Percentiles rank a stretch among this genome's conserved stretches.
phyloP scores from a whole-genome alignment of 2,329 filamentous ascomycete species.

The Trichoderma brevicompactum region DNA sequence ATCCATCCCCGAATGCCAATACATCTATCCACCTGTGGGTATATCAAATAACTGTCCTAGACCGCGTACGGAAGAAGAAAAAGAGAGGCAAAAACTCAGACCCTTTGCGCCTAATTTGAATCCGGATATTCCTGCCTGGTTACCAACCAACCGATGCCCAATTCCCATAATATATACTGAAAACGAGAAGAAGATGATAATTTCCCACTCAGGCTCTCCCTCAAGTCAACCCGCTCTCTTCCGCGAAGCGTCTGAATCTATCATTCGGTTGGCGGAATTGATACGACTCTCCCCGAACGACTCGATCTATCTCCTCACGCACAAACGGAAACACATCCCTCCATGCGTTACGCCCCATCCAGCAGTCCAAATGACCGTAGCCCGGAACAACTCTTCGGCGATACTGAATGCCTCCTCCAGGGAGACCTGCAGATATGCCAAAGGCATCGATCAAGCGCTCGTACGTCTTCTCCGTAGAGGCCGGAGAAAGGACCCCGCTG shows the following conservation, averaged over 20 bases:
- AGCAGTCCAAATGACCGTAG: slow-evolving; percentile 65
- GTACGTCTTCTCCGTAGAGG: slow-evolving; percentile 58
- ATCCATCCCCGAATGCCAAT: not conserved
- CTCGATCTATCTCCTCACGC: slow-evolving; percentile 58
- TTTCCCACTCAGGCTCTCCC: no score
- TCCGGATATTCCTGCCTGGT: not conserved
- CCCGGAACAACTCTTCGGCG: slow-evolving; percentile 57
- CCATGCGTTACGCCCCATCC: slow-evolving; percentile 64
- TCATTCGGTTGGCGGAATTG: slow-evolving; percentile 24
- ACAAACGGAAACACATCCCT: slow-evolving; percentile 64
- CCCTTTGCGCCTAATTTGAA: no score
- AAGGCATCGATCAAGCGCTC: slow-evolving; percentile 58
- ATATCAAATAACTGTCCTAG: not conserved
- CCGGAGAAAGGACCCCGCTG: slow-evolving; percentile 60
- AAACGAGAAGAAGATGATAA: not conserved
- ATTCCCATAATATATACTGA: not conserved
- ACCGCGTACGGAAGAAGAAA: not conserved
- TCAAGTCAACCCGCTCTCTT: slow-evolving; percentile 40
- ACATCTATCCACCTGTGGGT: not conserved
- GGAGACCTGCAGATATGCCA: slow-evolving; percentile 42
- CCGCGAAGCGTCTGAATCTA: slow-evolving; percentile 14
- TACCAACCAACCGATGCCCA: no score
- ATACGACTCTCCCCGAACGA: slow-evolving; percentile 37
- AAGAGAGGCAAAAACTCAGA: not conserved
- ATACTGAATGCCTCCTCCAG: slow-evolving; percentile 49